phyloP scores from a whole-genome alignment of 345 rosid genomes.

The Camelina laxa region DNA sequence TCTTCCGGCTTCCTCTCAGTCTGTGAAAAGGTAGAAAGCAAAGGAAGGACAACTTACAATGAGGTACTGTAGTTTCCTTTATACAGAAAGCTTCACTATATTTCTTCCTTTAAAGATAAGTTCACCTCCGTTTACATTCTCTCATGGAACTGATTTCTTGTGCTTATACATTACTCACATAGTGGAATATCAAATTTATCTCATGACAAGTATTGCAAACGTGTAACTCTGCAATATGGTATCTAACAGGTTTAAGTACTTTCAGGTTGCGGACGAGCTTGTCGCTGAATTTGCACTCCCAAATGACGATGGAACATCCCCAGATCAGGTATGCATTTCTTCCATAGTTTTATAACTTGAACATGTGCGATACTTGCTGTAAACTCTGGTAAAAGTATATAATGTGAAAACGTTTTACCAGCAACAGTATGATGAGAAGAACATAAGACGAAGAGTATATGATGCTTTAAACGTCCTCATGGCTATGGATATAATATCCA shows the following conservation, averaged over 20 bases:
- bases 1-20: slow-evolving; percentile 52
- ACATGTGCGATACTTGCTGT: slow-evolving; percentile 14
- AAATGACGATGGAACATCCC: slow-evolving; percentile 62
- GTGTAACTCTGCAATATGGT: slow-evolving; percentile 19
- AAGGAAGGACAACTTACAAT: slow-evolving; percentile 95
- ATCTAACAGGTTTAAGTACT: slow-evolving; percentile 49
- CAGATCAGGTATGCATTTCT: slow-evolving; percentile 79
- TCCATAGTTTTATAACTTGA: neutral
- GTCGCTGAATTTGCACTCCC: slow-evolving; percentile 98
- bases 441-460: slow-evolving; percentile 95
- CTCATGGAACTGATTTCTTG: neutral
- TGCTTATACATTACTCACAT: slow-evolving; percentile 5
- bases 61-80: slow-evolving; percentile 69
- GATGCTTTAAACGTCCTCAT: slow-evolving; percentile 98
- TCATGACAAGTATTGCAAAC: slow-evolving; percentile 25
- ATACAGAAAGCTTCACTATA: slow-evolving; percentile 2
- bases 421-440: slow-evolving; percentile 99
- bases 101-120: slow-evolving; percentile 1
- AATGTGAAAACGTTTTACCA: slow-evolving; percentile 43
- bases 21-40: slow-evolving; percentile 98
- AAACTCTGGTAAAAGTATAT: slow-evolving; percentile 12
- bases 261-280: slow-evolving; percentile 99
- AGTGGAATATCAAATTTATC: slow-evolving; percentile 22
- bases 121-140: neutral
- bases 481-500: slow-evolving; percentile 99